phyloP scores from a whole-genome alignment of 2,329 filamentous ascomycete species.

The Colletotrichum lindemuthianum region DNA sequence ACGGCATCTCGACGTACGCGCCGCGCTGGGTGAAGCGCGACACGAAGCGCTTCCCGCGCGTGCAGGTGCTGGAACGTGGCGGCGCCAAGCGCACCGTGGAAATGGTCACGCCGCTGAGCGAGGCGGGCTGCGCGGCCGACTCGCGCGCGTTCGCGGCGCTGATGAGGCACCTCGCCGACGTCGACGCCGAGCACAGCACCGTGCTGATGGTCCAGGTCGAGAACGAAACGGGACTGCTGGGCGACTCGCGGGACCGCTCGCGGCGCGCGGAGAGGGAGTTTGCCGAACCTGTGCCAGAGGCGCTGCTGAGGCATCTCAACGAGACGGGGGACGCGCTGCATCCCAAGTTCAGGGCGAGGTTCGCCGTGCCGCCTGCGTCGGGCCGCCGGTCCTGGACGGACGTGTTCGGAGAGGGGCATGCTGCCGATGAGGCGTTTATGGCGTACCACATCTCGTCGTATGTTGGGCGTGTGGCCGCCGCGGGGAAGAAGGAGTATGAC shows the following conservation, averaged over 20 bases:
- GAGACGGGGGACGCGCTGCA: constrained; percentile 39
- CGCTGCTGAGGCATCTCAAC: constrained; percentile 41
- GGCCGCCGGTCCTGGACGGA: constrained; percentile 45
- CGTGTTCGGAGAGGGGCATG: constrained; percentile 43
- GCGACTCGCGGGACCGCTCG: constrained; percentile 61
- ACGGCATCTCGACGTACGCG: constrained; percentile 49
- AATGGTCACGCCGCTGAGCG: constrained; percentile 45
- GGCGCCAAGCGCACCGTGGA: constrained; percentile 46
- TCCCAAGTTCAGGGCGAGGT: constrained; percentile 43
- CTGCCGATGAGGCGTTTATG: constrained; percentile 50
- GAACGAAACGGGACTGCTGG: constrained; percentile 63
- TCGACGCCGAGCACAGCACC: constrained; percentile 57
- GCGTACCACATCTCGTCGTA: constrained; percentile 48
- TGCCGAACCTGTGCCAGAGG: constrained; percentile 42
- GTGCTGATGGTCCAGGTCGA: constrained; percentile 69
- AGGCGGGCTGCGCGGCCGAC: constrained; percentile 45
- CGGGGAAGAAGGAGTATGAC: constrained; percentile 45
- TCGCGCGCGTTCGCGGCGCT: constrained; percentile 45
- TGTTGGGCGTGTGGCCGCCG: constrained; percentile 46
- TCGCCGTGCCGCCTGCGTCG: constrained; percentile 39
- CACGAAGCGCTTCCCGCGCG: constrained; percentile 47
- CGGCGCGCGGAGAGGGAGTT: constrained; percentile 54
- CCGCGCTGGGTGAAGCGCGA: constrained; percentile 49
- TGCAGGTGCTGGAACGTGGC: constrained; percentile 45
- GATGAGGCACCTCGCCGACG: constrained; percentile 47